A percentile compares a stretch with the other conserved stretches of the same genome.
These are phyloP conservation scores for Ambrosia hybrid DNA, from an alignment of 140 eudicot species.

Conservation along the genomic window DNA sequence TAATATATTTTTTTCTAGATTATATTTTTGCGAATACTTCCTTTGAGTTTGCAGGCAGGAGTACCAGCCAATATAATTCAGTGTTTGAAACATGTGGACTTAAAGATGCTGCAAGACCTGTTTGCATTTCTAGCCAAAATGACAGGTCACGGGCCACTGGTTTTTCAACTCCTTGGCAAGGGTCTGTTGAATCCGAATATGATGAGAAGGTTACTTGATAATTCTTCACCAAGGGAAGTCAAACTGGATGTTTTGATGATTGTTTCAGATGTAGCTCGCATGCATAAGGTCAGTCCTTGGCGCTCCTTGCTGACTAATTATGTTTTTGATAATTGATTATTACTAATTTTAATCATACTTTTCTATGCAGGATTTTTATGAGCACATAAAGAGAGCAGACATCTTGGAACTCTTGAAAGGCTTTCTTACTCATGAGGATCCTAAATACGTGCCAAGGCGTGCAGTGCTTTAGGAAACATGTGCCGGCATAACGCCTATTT, in stretches of 20 bases:
- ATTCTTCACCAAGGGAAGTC: neutral
- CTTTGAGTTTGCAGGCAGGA: constrained; percentile 52
- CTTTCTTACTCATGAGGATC: constrained; percentile 79
- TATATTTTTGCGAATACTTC: neutral
- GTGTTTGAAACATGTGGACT: constrained; percentile 74
- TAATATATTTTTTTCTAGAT: neutral
- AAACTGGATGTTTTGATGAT: constrained; percentile 60
- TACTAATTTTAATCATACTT: constrained; percentile 10
- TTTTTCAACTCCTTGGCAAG: neutral
- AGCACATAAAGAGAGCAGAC: constrained; percentile 69
- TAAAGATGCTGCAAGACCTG: constrained; percentile 76
- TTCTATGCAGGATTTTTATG: constrained; percentile 63
- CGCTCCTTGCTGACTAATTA: neutral
- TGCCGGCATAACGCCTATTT: constrained; percentile 91
- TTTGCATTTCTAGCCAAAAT: constrained; percentile 86
- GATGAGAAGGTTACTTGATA: neutral
- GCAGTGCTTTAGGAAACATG: constrained; percentile 94
- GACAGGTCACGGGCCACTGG: neutral
- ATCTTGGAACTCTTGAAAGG: constrained; percentile 59
- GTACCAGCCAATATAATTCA: constrained; percentile 61
- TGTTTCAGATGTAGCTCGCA: constrained; percentile 91
- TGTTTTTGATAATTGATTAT: neutral
- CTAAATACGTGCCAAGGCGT: constrained; percentile 80
- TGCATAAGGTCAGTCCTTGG: constrained; percentile 68
- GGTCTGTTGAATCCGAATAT: constrained; percentile 1